Conservation (phyloP, 148 eudicot genomes). For the Dysphania ambrosioides region DNA sequence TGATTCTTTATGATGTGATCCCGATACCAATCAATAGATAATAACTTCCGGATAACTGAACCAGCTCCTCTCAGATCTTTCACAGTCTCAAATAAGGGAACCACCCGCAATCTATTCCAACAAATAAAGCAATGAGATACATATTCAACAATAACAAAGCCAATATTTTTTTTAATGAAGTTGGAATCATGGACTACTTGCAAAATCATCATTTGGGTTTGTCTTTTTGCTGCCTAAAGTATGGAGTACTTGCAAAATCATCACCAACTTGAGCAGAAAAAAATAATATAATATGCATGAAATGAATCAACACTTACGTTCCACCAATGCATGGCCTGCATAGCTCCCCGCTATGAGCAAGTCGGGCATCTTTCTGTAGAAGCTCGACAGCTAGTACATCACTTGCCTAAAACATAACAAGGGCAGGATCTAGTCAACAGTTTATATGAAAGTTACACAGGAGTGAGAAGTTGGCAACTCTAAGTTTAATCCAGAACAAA, state of each 20-base stretch:
- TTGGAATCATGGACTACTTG: too few relatives aligned
- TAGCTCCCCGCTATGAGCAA: slow-evolving; percentile 63
- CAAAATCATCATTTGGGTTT: too few relatives aligned
- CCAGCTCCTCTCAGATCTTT: slow-evolving; percentile 84
- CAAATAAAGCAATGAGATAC: not conserved
- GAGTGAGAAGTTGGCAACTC: not conserved
- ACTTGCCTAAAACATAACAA: slow-evolving; percentile 56
- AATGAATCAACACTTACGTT: slow-evolving; percentile 47
- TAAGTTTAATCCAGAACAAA: not conserved
- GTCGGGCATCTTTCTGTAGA: slow-evolving; percentile 83
- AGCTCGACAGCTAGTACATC: slow-evolving; percentile 96
- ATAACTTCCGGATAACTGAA: slow-evolving; percentile 66
- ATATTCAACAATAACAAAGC: not conserved
- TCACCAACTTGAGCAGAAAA: not conserved
- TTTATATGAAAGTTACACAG: not conserved
- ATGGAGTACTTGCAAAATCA: too few relatives aligned
- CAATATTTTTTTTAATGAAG: too few relatives aligned
- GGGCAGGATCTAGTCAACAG: not conserved
- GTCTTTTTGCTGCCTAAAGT: too few relatives aligned
- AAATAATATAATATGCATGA: not conserved
- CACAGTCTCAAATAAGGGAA: slow-evolving; percentile 90
- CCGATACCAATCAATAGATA: slow-evolving; percentile 86
- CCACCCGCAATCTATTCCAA: slow-evolving; percentile 71
- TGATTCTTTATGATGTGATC: slow-evolving; percentile 80
- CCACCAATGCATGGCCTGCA: slow-evolving; percentile 77